Base-by-base conservation (phyloP, 139 green algal species). In the Yamagishiella unicocca region DNA sequence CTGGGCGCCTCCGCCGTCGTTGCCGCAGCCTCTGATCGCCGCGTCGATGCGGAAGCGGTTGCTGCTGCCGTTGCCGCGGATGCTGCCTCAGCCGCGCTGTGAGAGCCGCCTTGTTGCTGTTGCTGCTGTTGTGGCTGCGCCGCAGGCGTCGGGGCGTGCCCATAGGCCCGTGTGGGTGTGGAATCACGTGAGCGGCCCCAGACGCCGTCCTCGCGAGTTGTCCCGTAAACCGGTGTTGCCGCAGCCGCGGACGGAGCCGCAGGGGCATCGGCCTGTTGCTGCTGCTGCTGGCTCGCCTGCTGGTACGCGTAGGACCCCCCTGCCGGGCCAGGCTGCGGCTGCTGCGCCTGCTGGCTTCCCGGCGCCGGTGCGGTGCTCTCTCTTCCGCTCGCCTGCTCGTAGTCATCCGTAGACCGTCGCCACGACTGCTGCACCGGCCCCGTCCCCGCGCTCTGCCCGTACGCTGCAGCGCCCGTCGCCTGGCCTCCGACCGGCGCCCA, bases 181-280 rank as follows among this genome's bases (percentile, higher is more conserved):
- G 42, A 4, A 43, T 85, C 79, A n/a, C 79, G 58, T 7, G 79
- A 75, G 33, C 79, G 79, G 12, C 79, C 79, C 79, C 79, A 85
- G 4, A 17, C 54, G 38, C 35, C 53, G 8, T 73, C 79, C 40
- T 64, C 38, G 27, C 38, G 50, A 8, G 37, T n/a, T 29, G 4
- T 67, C 46, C 31, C 74, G 27, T 80, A 80, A 27, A 45, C 19
- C 58, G 27, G 58, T 67, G 58, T 21, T 21, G 64, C 64, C 64
- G 31, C 7, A 17, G 64, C 64, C 64, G 64, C n/a, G 6, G 6
- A 43, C 7, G 72, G 42, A 5, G 66, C 31, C 66, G 33, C 31
- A 45, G 66, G 6, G 17, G 66, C 37, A 35, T 74, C 66, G 31
- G 31, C 37, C 33, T 33, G 70, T 55, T 78, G 70, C 33, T 55